Evolutionary conservation across 371 early-diverging fungal species (phyloP), one percentile per base, ranked within the genome.

Genomic region (Paraphysoderma sedebokerense): DNA sequence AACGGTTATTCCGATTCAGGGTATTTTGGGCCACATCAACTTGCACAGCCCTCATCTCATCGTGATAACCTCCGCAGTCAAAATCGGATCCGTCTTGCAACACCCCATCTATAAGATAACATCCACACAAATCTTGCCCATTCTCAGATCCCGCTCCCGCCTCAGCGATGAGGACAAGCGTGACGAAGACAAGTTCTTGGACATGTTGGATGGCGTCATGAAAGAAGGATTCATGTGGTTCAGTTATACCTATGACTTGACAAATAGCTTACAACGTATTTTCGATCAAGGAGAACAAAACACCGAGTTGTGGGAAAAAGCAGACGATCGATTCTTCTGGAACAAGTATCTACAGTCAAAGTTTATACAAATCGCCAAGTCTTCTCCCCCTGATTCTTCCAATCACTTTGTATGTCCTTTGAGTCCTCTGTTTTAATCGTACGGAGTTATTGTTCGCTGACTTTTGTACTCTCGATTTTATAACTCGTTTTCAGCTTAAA

Each of bases 251-350:
- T 80, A 71, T 51, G 89, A 95, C 50, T 49, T 96, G 48, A 92
- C 96, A 3, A 75, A 79, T 50, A 72, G 77, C 12, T 48, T 86
- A 8, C 91, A 96, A 59, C 67, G 64, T 11, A 60, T 67, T 15
- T 52, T 61, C 27, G 52, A 30, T 13, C 34, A 44, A 7, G 57
- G 47, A 6, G 32, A 47, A 4, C 22, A 45, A 29, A 37, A 35
- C 3, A 57, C 60, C 39, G 58, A 65, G 33, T 44, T 67, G 15
- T 67, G 62, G 58, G 61, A 69, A 47, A 57, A 60, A 55, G 82
- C 85, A 6, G 87, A 91, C 58, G 80, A 81, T 17, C 71, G 88
- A 34, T 96, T 91, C 60, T 90, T 84, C 57, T 96, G 84, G 87
- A 96, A 93, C 60, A 62, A 66, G 45, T 72, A 71, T 48, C 59